Conservation (phyloP, 2,329 filamentous ascomycete species). For the Epicoccum nigrum region DNA sequence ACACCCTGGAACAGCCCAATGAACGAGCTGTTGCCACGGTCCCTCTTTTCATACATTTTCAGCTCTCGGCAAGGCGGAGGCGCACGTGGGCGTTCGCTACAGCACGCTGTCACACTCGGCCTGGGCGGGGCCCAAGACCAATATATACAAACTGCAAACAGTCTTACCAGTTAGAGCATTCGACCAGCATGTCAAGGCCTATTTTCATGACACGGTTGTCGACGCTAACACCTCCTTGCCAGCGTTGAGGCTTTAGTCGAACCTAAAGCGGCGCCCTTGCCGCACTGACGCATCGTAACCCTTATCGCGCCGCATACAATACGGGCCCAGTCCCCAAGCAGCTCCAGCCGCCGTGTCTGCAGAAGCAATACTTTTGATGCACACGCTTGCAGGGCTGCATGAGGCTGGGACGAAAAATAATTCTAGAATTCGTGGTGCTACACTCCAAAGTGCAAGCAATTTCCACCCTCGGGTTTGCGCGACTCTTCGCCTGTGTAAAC, state of each 20-base stretch:
- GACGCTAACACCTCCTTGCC: constrained; percentile 6
- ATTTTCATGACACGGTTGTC: constrained; percentile 2
- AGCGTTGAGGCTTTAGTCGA: constrained; percentile 13
- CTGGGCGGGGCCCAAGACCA: constrained; percentile 3
- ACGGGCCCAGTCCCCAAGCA: neutral
- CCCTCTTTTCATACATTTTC: constrained; percentile 16
- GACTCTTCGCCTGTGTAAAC: constrained; percentile 3
- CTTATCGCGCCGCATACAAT: constrained; percentile 11
- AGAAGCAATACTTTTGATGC: constrained; percentile 9
- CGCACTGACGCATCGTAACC: constrained; percentile 2
- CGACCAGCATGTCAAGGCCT: constrained; percentile 4
- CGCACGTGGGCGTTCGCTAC: constrained; percentile 4
- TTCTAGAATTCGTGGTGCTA: neutral
- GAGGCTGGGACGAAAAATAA: constrained; percentile 4
- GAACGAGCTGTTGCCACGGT: neutral
- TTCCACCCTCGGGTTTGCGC: neutral
- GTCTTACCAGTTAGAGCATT: constrained; percentile 10
- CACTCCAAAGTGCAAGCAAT: neutral
- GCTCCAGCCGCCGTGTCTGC: constrained; percentile 9
- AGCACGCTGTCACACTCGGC: neutral
- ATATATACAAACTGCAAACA: constrained; percentile 12
- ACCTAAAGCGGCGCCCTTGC: constrained; percentile 16
- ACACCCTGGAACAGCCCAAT: neutral
- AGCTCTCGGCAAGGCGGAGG: constrained; percentile 16
- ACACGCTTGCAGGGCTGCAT: constrained; percentile 6